Conservation (phyloP, 306 rosid species). For the Sicyos edulis region DNA sequence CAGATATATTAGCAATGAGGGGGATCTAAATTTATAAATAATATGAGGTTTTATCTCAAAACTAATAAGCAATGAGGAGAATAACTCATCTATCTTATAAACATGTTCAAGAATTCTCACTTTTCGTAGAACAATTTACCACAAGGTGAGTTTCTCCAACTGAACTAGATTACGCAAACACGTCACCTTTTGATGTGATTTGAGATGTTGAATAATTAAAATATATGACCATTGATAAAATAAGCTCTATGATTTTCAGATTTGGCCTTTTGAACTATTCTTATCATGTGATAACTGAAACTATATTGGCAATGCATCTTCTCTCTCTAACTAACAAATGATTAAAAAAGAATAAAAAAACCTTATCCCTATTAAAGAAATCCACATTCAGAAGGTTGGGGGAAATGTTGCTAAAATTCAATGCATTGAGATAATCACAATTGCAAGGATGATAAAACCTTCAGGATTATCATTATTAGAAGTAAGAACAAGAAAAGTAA, state of each 20-base stretch:
- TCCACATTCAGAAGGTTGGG: neutral
- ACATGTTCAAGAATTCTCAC: too few species aligned
- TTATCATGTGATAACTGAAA: constrained; percentile 16
- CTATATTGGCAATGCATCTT: neutral
- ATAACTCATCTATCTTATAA: too few species aligned
- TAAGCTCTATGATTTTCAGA: neutral
- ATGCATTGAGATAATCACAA: neutral
- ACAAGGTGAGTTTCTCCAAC: too few species aligned
- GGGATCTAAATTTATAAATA: too few species aligned
- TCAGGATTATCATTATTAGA: constrained; percentile 2
- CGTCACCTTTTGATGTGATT: neutral
- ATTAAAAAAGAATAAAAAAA: neutral
- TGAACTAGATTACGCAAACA: too few species aligned
- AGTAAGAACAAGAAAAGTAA: neutral
- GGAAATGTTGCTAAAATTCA: constrained; percentile 3
- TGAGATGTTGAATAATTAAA: neutral
- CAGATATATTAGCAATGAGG: too few species aligned
- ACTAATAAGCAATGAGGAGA: too few species aligned
- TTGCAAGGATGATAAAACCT: neutral
- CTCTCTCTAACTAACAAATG: constrained; percentile 5
- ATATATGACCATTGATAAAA: neutral
- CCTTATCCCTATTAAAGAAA: neutral
- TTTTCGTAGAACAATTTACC: too few species aligned
- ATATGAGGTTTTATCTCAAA: too few species aligned
- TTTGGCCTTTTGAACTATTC: constrained; percentile 5